Base-by-base conservation (phyloP, 805 yeast species). In the Sugiyamaella valdiviana region DNA sequence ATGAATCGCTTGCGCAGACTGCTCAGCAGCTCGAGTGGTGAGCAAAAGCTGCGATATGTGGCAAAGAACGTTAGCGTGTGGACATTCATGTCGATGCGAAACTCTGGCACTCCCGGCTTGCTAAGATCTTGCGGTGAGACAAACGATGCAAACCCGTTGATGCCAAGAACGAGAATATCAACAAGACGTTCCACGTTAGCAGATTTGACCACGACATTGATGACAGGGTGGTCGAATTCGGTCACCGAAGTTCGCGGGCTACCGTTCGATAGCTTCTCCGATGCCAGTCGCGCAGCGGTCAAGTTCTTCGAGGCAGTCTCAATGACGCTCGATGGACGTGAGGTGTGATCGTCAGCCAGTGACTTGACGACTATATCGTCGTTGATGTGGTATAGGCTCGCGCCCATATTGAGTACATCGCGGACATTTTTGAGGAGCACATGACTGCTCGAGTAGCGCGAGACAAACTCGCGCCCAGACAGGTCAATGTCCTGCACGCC, bases 91-190 rank as follows among this genome's bases (percentile, higher is more conserved):
- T 84, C 83, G 78, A 83, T 79, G 43, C 74, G 72, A 51, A 82
- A 64, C 44, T 70, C 53, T 5, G 47, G 42, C 16, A 42, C 46
- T 2, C 43, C 39, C 3, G 26, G 37, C 19, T 24, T 24, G 24
- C 45, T 49, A 19, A 55, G n/a, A 17, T 62, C 65, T 5, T 47
- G 57, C 4, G 41, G 16, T n/a, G 46, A 32, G 6, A 59, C 53
- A 37, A 61, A 62, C 3, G 67, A 57, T 1, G 71, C 70, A 60
- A 79, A 88, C 48, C 77, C 79, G 56, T 76, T 77, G 36, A 77
- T 82, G 17, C 85, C 91, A 62, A 77, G 72, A 4, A 91, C 88
- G 45, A 91, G 66, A 19, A 90, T 73, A 64, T 91, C 97, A 47
- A 89, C 73, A 57, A 91, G 72, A 56, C 80, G 79, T 39, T 86